Percentiles rank a stretch among this genome's conserved stretches.
Conservation (phyloP, 192 early-diverging fungal species). For the Gonapodya prolifera region DNA sequence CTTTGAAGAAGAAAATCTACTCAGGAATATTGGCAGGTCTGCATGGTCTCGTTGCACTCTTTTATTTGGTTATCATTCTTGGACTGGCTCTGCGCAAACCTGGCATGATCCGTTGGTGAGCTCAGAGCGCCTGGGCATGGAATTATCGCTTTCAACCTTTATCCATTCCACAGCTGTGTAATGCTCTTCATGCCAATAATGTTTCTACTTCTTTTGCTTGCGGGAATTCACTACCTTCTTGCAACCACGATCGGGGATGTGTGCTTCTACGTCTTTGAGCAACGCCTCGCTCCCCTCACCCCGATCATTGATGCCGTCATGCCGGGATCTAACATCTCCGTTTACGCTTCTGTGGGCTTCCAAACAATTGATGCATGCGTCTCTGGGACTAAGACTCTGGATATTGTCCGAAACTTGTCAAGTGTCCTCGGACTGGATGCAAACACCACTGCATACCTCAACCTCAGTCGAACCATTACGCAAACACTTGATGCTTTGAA, state of each 20-base stretch:
- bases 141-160: not conserved
- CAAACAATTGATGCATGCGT: not conserved
- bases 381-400: not conserved
- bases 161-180: not conserved
- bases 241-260: not conserved
- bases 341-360: not conserved
- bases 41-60: not conserved
- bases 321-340: not conserved
- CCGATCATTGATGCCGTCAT: not conserved
- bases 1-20: not conserved
- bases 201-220: not conserved
- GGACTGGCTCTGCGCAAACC: not conserved
- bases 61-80: not conserved
- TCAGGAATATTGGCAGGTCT: not conserved
- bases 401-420: not conserved
- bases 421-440: not conserved
- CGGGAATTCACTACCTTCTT: not conserved
- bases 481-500: not conserved
- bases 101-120: not conserved
- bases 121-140: not conserved
- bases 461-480: not conserved
- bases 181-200: not conserved
- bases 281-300: not conserved
- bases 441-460: not conserved
- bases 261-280: not conserved